phyloP scores from a whole-genome alignment of 2,329 filamentous ascomycete genomes.

The Cercospora beticola region DNA sequence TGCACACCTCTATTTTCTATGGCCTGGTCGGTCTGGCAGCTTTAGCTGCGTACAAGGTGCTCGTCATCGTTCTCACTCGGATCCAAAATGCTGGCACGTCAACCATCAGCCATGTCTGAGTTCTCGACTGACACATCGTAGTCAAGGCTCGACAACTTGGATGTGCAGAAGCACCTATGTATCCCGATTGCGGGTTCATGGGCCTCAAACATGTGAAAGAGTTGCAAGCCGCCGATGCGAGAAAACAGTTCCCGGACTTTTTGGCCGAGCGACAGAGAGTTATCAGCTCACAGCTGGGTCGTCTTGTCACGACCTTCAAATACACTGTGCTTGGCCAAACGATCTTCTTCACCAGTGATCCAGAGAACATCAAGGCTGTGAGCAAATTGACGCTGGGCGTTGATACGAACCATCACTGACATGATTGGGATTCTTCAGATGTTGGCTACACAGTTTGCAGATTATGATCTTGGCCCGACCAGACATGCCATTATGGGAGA shows the following conservation, averaged over 20 bases:
- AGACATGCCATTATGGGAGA: conserved; percentile 34
- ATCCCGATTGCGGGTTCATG: conserved; percentile 30
- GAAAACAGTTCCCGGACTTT: conserved; percentile 33
- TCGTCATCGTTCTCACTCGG: conserved; percentile 22
- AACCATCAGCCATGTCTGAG: not conserved
- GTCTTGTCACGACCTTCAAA: conserved; percentile 33
- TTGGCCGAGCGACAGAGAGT: conserved; percentile 29
- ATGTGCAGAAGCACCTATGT: conserved; percentile 30
- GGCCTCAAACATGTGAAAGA: conserved; percentile 33
- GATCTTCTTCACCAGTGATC: conserved; percentile 35
- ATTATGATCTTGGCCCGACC: conserved; percentile 35
- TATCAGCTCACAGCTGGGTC: conserved; percentile 30
- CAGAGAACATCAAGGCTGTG: conserved; percentile 39
- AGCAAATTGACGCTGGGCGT: not conserved
- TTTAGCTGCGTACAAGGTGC: conserved; percentile 28
- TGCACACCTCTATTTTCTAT: conserved; percentile 30
- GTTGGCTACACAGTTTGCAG: conserved; percentile 36
- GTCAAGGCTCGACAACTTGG: conserved; percentile 28
- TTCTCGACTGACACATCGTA: conserved; percentile 15
- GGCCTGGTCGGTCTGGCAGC: conserved; percentile 27
- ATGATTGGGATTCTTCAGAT: conserved; percentile 16
- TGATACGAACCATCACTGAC: not conserved
- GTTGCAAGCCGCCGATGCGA: conserved; percentile 33
- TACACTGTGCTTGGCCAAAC: conserved; percentile 29
- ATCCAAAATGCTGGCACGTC: conserved; percentile 22